These are phyloP conservation scores for Chaetomium sp. DNA, from an alignment of 2,329 filamentous ascomycete species.

Conservation along the genomic window DNA sequence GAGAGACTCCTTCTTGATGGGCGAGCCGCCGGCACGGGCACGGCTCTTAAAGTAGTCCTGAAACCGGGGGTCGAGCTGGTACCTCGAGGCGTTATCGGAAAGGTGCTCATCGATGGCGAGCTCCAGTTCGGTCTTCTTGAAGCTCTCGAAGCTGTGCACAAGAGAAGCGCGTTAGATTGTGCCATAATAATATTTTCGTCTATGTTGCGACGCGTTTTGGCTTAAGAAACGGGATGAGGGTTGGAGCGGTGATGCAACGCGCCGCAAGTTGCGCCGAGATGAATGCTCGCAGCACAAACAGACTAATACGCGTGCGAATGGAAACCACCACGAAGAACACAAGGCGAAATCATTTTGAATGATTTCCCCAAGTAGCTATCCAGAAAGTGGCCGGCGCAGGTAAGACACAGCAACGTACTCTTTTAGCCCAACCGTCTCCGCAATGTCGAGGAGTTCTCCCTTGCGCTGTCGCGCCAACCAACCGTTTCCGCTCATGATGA, in stretches of 20 bases:
- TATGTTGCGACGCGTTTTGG: constrained; percentile 17
- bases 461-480: constrained; percentile 85
- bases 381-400: neutral
- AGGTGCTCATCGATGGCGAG: constrained; percentile 72
- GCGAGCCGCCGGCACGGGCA: constrained; percentile 60
- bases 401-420: constrained; percentile 60
- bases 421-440: constrained; percentile 67
- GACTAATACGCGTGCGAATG: neutral
- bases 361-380: neutral
- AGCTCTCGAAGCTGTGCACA: constrained; percentile 61
- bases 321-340: neutral
- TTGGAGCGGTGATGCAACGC: constrained; percentile 13
- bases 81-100: constrained; percentile 65
- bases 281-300: constrained; percentile 3
- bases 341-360: neutral
- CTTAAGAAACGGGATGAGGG: neutral
- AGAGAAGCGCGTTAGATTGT: constrained; percentile 21
- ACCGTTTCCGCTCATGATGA: constrained; percentile 49
- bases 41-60: constrained; percentile 75
- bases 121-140: constrained; percentile 81
- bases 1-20: constrained; percentile 57
- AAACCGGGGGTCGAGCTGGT: constrained; percentile 65
- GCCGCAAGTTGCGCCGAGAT: neutral
- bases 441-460: constrained; percentile 73
- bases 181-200: neutral